Percentiles rank a stretch among this genome's conserved stretches.
Conservation (phyloP, 2,329 filamentous ascomycete genomes). For the Juglanconis juglandina region DNA sequence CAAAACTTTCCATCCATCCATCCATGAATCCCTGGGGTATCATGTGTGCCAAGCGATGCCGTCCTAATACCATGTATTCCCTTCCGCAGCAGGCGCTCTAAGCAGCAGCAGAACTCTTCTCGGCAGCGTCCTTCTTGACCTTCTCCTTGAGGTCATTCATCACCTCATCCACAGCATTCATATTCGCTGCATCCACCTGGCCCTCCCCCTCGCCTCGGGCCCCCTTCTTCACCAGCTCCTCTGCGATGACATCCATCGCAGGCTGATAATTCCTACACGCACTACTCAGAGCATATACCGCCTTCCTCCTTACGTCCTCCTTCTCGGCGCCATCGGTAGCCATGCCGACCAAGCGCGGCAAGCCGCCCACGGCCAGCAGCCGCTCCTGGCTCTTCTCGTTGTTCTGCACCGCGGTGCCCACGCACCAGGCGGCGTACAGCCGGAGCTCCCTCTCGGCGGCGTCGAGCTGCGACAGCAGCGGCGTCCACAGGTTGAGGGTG, state of each 20-base stretch:
- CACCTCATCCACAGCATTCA: conserved; percentile 78
- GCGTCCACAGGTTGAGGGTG: conserved; percentile 74
- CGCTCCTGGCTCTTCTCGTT: conserved; percentile 82
- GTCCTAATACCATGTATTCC: neutral
- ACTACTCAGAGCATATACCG: conserved; percentile 82
- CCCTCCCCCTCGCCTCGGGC: conserved; percentile 39
- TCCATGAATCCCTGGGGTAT: conserved; percentile 13
- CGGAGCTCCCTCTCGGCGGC: conserved; percentile 69
- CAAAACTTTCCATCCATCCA: conserved; percentile 14
- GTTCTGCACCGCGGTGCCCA: conserved; percentile 94
- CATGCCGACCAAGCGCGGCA: conserved; percentile 67
- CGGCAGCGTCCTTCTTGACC: conserved; percentile 31
- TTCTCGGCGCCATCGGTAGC: conserved; percentile 57
- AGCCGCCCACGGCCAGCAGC: conserved; percentile 58
- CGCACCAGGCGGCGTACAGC: conserved; percentile 87
- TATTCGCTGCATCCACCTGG: conserved; percentile 76
- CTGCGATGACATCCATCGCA: conserved; percentile 65
- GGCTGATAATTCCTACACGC: conserved; percentile 87
- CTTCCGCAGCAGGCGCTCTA: neutral
- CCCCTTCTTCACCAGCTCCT: conserved; percentile 56
- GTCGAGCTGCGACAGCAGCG: conserved; percentile 67
- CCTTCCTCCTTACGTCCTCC: conserved; percentile 73
- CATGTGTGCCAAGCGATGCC: neutral
- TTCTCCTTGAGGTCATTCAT: conserved; percentile 64
- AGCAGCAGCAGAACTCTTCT: conserved; percentile 6